Base-by-base conservation (phyloP, 148 eudicot species). In the Diospyros lotus region DNA sequence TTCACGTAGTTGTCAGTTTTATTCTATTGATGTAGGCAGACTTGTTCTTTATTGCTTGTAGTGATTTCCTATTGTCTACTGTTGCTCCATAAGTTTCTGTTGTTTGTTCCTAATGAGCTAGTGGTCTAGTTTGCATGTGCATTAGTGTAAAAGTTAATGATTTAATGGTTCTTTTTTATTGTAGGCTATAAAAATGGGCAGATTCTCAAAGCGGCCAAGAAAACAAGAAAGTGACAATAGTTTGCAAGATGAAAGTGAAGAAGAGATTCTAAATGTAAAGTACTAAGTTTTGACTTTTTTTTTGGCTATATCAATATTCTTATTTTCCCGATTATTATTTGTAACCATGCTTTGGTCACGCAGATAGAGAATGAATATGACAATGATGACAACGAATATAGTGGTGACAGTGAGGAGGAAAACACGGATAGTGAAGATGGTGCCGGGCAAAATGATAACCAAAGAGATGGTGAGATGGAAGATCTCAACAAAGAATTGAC, bases 401-500 rank as follows among this genome's bases (percentile, higher is more conserved):
- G 68, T 68, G 86, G 62, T 43, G 73, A 51, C 15, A 67, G 71
- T 15, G 75, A 81, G 56, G 73, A 39, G 40, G 86, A 77, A 2
- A 79, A 54, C 17, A 59, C 59, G 0, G 80, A 53, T 1, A 81
- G 75, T 4, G 83, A 55, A 2, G 84, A 74, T 2, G 85, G 59
- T 2, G 55, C 15, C 13, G 79, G 52, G 8, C 58, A 61, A 44
- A 79, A 66, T 51, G 80, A 46, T 56, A 68, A 38, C 5, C 75
- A 40, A 12, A 82, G 86, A 68, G 86, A 81, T 66, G 89, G 81
- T 43, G 97, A 90, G 81, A 77, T 94, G 86, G 88, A 92, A 75
- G 92, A 92, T 65, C 93, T 94, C 17, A 93, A 94, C 78, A 90
- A 89, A 78, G 96, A 92, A 76, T 84, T 84, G 48, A 80, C 66